These are phyloP conservation scores for Quambalaria eucalypti DNA, from an alignment of 1,284 basidiomycete genomes.

Conservation along the genomic window DNA sequence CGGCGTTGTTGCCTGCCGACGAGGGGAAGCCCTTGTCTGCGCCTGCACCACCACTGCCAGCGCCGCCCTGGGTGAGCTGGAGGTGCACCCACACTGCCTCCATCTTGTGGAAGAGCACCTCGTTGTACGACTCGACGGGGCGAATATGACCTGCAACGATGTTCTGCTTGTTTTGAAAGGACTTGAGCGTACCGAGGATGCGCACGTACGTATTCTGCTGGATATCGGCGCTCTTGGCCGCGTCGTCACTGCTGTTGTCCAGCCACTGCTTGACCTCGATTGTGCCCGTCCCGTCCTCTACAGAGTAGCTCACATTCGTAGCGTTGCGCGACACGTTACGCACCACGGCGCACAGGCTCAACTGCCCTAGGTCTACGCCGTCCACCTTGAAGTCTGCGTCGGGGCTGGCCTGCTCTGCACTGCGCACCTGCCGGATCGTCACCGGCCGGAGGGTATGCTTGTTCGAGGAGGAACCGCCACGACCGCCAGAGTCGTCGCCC, in stretches of 20 bases:
- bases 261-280: constrained; percentile 85
- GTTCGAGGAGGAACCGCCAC: constrained; percentile 5
- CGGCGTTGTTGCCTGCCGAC: not conserved
- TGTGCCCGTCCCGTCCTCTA: constrained; percentile 82
- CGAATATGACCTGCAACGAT: constrained; percentile 53
- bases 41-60: not conserved
- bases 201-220: constrained; percentile 61
- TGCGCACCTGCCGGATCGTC: constrained; percentile 69
- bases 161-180: constrained; percentile 69
- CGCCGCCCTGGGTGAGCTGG: constrained; percentile 18
- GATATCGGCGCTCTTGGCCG: constrained; percentile 34
- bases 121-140: constrained; percentile 62
- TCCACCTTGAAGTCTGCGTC: constrained; percentile 84
- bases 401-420: constrained; percentile 69
- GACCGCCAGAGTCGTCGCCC: constrained; percentile 18
- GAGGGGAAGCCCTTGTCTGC: not conserved
- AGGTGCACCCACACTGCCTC: constrained; percentile 53
- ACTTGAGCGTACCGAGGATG: constrained; percentile 81
- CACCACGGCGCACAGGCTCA: constrained; percentile 70
- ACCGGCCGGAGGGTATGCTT: constrained; percentile 62
- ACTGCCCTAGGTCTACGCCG: constrained; percentile 66
- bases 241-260: constrained; percentile 58
- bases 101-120: constrained; percentile 70
- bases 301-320: constrained; percentile 69
- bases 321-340: constrained; percentile 61